These are phyloP conservation scores for Pouteria glomerata DNA, from an alignment of 148 eudicot species.

Conservation along the genomic window DNA sequence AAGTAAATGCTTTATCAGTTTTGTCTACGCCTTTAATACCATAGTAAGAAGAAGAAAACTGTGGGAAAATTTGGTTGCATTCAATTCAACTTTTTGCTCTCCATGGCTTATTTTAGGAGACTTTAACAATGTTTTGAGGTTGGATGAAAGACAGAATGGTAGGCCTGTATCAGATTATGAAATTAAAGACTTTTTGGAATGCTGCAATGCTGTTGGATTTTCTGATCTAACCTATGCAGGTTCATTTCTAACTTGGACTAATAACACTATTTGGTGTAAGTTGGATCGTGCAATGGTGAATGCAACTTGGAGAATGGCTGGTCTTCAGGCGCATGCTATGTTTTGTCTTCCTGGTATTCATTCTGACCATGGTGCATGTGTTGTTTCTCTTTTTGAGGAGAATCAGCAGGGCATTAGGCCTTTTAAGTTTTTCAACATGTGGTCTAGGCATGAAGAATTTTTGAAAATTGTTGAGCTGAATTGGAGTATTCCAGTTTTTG, in stretches of 20 bases:
- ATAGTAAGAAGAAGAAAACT: neutral
- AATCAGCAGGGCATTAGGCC: neutral
- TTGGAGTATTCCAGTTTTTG: neutral
- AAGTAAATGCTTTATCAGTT: neutral
- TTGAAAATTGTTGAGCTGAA: neutral
- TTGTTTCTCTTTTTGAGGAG: neutral
- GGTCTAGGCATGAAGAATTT: neutral
- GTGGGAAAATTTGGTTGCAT: neutral
- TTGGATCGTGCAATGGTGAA: neutral
- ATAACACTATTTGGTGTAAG: neutral
- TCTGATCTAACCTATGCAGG: no score
- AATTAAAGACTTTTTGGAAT: no score
- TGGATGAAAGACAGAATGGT: neutral
- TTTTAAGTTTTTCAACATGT: neutral
- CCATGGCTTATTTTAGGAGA: neutral
- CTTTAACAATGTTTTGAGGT: no score
- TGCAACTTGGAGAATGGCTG: neutral
- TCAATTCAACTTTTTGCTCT: neutral
- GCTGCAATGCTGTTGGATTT: neutral
- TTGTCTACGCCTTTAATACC: neutral
- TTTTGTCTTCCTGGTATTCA: neutral
- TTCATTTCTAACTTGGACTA: neutral
- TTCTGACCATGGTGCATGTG: neutral
- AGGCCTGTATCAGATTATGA: neutral
- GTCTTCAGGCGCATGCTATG: neutral